These are phyloP conservation scores for Sicyos baderoa DNA, from an alignment of 306 rosid species.

Conservation along the genomic window DNA sequence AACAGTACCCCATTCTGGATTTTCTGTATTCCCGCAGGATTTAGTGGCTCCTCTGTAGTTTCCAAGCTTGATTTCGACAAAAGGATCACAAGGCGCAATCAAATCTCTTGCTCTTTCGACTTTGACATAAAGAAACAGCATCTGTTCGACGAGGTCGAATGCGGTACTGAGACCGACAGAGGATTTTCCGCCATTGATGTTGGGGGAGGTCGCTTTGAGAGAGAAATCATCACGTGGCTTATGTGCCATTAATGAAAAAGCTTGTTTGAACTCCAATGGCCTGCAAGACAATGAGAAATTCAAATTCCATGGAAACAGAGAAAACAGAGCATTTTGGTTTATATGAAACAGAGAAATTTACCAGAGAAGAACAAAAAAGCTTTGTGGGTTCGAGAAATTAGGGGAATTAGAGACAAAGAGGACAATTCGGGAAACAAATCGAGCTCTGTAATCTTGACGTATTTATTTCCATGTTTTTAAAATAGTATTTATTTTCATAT, in stretches of 20 bases:
- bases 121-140: slow-evolving; percentile 37
- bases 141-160: slow-evolving; percentile 39
- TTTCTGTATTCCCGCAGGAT: slow-evolving; percentile 6
- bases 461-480: background rate
- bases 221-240: slow-evolving; percentile 29
- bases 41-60: slow-evolving; percentile 31
- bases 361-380: background rate
- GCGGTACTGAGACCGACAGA: slow-evolving; percentile 8
- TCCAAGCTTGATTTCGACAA: slow-evolving; percentile 36
- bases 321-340: slow-evolving; percentile 7
- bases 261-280: background rate
- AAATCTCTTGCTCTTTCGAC: slow-evolving; percentile 29
- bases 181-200: slow-evolving; percentile 23
- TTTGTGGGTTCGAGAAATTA: background rate
- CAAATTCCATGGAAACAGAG: background rate
- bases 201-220: slow-evolving; percentile 26
- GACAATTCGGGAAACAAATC: slow-evolving; percentile 15
- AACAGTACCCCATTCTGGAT: slow-evolving; percentile 30
- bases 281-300: background rate
- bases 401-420: slow-evolving; percentile 10
- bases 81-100: slow-evolving; percentile 9
- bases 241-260: slow-evolving; percentile 17
- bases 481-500: background rate
- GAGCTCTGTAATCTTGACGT: background rate
- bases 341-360: background rate